A percentile compares a stretch with the other conserved stretches of the same genome.
phyloP scores from a whole-genome alignment of 2,329 filamentous ascomycete genomes.

The Fusarium sp. region DNA sequence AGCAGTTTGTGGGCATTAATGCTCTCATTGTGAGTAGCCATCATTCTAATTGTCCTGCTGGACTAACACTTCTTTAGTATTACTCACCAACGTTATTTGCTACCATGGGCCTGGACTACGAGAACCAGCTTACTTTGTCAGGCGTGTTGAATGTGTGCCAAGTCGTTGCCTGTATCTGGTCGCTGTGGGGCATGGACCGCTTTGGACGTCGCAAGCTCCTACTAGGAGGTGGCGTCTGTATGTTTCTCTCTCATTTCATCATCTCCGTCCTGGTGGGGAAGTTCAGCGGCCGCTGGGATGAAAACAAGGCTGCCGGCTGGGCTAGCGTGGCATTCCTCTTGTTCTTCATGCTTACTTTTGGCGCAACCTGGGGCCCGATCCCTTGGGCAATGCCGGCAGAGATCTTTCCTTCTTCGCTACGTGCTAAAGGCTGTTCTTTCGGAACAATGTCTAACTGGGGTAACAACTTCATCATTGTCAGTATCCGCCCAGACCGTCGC shows the following conservation, averaged over 20 bases:
- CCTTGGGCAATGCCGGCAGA: neutral
- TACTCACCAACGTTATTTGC: neutral
- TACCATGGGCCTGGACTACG: neutral
- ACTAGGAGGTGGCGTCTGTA: neutral
- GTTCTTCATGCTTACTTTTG: neutral
- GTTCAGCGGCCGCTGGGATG: neutral
- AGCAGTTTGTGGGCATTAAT: conserved; percentile 19
- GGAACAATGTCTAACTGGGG: neutral
- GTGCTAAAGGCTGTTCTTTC: neutral
- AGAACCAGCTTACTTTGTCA: conserved; percentile 13
- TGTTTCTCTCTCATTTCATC: conserved; percentile 1
- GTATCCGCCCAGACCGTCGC: neutral
- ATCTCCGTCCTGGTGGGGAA: conserved; percentile 1
- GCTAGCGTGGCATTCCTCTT: neutral
- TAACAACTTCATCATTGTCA: neutral
- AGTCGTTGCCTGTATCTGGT: conserved; percentile 1
- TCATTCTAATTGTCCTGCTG: neutral
- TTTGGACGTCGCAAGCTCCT: neutral
- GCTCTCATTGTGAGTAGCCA: neutral
- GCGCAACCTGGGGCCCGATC: neutral
- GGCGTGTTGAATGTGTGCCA: conserved; percentile 13
- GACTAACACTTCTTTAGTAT: neutral
- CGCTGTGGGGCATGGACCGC: conserved; percentile 8
- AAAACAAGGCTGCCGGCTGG: neutral
- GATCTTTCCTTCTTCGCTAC: neutral